These are phyloP conservation scores for Climacium dendroides DNA, from an alignment of 225 moss, liverwort and hornwort species.

Conservation along the genomic window DNA sequence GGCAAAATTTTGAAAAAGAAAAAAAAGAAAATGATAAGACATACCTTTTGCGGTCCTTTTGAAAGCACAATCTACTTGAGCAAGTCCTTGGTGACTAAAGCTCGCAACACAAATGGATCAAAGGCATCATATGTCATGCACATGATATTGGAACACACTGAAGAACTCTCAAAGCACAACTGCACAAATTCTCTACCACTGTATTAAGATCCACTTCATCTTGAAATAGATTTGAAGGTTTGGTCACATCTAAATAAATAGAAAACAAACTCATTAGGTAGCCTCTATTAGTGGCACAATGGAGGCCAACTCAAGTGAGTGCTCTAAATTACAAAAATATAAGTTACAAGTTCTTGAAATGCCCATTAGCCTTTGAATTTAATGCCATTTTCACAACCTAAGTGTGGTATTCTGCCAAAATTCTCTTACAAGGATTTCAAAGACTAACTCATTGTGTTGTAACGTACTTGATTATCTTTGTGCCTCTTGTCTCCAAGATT, in stretches of 20 bases:
- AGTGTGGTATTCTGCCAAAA: accelerated
- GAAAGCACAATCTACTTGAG: accelerated
- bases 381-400: not conserved
- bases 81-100: not conserved
- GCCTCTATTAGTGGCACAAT: not conserved
- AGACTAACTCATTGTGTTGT: accelerated
- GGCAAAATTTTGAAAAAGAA: not conserved
- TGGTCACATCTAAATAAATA: not conserved
- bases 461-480: not conserved
- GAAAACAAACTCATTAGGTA: not conserved
- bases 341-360: not conserved
- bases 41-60: accelerated
- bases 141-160: not conserved
- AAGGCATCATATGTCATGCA: accelerated
- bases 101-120: accelerated
- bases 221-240: not conserved
- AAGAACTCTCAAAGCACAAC: not conserved
- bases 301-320: too few relatives aligned
- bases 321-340: not conserved
- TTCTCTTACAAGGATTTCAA: not conserved
- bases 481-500: not conserved
- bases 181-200: not conserved
- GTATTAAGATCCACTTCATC: not conserved
- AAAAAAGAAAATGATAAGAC: not conserved
- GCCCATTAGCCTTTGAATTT: not conserved